These are phyloP conservation scores for Laguncularia racemosa DNA, from an alignment of 345 rosid genomes.

Conservation along the genomic window DNA sequence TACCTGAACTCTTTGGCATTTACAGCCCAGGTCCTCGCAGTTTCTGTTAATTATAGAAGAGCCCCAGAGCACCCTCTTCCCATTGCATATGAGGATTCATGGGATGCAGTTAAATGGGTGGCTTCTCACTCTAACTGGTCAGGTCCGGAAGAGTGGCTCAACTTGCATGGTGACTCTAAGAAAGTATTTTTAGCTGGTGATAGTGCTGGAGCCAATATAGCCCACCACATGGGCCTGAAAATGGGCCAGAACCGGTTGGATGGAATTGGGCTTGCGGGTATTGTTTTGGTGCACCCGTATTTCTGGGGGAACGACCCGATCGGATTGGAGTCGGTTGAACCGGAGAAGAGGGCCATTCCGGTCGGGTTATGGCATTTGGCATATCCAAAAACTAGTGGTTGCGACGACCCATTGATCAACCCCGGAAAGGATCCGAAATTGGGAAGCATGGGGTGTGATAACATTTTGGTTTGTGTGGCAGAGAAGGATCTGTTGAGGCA, in stretches of 20 bases:
- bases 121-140: slow-evolving; percentile 18
- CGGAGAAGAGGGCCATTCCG: not conserved
- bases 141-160: slow-evolving; percentile 31
- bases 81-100: slow-evolving; percentile 26
- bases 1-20: slow-evolving; percentile 15
- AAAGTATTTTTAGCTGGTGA: slow-evolving; percentile 29
- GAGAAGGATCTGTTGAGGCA: slow-evolving; percentile 25
- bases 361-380: slow-evolving; percentile 13
- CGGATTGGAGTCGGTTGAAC: slow-evolving; percentile 7
- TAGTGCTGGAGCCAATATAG: slow-evolving; percentile 32
- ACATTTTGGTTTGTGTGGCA: slow-evolving; percentile 24
- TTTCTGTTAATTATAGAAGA: slow-evolving; percentile 30
- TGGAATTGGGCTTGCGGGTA: slow-evolving; percentile 14
- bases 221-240: slow-evolving; percentile 17
- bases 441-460: slow-evolving; percentile 14
- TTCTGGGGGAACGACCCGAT: slow-evolving; percentile 20
- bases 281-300: slow-evolving; percentile 26
- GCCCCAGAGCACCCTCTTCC: slow-evolving; percentile 36
- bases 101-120: slow-evolving; percentile 35
- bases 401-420: slow-evolving; percentile 25
- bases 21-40: slow-evolving; percentile 13
- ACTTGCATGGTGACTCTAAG: slow-evolving; percentile 18
- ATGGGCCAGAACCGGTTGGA: slow-evolving; percentile 1
- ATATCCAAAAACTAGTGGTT: slow-evolving; percentile 17
- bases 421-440: slow-evolving; percentile 19